Conservation (phyloP, 2,329 filamentous ascomycete genomes). For the Xylaria sp. region DNA sequence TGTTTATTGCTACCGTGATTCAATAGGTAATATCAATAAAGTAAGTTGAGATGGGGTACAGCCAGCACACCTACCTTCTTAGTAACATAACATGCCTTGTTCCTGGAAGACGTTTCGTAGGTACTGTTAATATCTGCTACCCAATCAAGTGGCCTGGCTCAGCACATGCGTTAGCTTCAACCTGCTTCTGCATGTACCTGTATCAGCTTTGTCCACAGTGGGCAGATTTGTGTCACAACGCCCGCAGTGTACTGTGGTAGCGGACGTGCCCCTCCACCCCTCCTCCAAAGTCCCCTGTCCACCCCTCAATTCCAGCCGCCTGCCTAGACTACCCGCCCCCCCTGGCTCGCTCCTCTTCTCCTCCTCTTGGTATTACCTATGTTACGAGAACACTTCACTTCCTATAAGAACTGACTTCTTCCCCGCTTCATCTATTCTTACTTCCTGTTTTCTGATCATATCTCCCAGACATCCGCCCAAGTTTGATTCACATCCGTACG, state of each 20-base stretch:
- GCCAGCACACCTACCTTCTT: neutral
- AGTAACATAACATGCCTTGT: neutral
- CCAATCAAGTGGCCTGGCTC: constrained; percentile 4
- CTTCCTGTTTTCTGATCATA: constrained; percentile 19
- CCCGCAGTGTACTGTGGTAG: neutral
- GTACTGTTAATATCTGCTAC: neutral
- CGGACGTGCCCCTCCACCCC: constrained; percentile 20
- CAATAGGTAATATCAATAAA: neutral
- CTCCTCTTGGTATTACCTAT: neutral
- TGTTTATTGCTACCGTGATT: neutral
- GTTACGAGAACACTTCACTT: constrained; percentile 23
- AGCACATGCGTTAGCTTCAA: constrained; percentile 6
- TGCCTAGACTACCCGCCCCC: constrained; percentile 2
- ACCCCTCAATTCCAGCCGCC: constrained; percentile 25
- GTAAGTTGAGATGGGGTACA: neutral
- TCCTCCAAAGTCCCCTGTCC: constrained; percentile 20
- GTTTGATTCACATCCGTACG: neutral
- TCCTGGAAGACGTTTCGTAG: neutral
- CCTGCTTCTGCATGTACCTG: neutral
- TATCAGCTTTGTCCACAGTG: neutral
- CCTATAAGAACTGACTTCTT: constrained; percentile 34
- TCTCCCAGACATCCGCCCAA: neutral
- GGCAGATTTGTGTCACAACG: neutral
- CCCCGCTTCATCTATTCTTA: constrained; percentile 26
- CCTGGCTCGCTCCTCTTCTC: constrained; percentile 12